Conservation (phyloP, 2,329 filamentous ascomycete genomes). For the Pestalotiopsis sp. region DNA sequence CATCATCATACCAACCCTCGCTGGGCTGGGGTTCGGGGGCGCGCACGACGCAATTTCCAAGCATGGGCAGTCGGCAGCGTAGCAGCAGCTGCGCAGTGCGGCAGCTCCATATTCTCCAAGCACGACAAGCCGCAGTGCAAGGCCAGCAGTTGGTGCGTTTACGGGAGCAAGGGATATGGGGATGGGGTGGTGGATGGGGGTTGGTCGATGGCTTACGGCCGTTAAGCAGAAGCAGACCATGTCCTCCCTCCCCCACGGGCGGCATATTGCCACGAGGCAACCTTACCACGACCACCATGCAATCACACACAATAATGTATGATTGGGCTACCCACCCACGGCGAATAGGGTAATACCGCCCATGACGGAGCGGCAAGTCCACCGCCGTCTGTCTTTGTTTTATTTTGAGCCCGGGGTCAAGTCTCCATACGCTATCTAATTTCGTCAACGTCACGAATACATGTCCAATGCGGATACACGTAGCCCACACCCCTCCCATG, state of each 20-base stretch:
- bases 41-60: neutral
- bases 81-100: neutral
- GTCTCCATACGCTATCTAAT: neutral
- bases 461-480: neutral
- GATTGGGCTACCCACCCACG: neutral
- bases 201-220: neutral
- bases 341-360: neutral
- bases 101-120: neutral
- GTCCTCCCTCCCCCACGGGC: neutral
- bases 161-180: neutral
- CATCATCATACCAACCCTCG: neutral
- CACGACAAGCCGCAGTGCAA: neutral
- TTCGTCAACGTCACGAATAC: neutral
- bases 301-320: constrained; percentile 1
- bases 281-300: neutral
- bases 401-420: neutral
- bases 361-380: neutral
- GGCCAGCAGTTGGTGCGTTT: constrained; percentile 9
- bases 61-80: neutral
- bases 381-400: neutral
- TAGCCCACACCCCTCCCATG: neutral
- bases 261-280: constrained; percentile 7
- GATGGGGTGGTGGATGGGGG: too few relatives aligned
- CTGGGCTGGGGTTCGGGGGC: neutral
- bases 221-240: neutral